Evolutionary conservation across 768 basidiomycete species (phyloP).

Genomic region (Boletus reticuloceps): DNA sequence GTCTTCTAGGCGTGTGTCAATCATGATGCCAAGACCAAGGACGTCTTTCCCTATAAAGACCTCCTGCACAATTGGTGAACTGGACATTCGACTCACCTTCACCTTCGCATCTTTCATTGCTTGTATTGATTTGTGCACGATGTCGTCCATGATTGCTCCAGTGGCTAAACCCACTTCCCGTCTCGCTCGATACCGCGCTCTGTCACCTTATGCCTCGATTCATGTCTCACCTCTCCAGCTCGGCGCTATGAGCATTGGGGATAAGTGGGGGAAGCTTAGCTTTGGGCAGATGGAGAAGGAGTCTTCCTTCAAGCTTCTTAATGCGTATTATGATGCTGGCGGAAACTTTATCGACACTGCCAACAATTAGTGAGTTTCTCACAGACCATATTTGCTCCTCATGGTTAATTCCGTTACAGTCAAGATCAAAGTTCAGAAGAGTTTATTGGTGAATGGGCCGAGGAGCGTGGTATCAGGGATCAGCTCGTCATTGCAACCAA

Average conservation of each 20-base stretch:
- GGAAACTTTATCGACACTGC: slow-evolving; percentile 53
- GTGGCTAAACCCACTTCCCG: slow-evolving; percentile 27
- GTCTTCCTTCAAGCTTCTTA: slow-evolving; percentile 43
- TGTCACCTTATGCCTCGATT: slow-evolving; percentile 38
- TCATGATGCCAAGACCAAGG: too few species aligned
- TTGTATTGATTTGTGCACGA: not conserved
- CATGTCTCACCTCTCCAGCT: slow-evolving; percentile 43
- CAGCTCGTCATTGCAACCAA: slow-evolving; percentile 48
- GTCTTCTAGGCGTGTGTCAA: too few species aligned
- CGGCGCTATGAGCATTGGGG: slow-evolving; percentile 44
- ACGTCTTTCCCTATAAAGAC: not conserved
- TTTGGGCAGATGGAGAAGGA: slow-evolving; percentile 43
- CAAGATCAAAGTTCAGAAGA: slow-evolving; percentile 56
- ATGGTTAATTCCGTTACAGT: slow-evolving; percentile 17
- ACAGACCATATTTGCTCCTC: not conserved
- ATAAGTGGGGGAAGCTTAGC: slow-evolving; percentile 33
- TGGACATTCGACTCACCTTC: too few species aligned
- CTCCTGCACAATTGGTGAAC: not conserved
- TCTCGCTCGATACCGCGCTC: slow-evolving; percentile 33
- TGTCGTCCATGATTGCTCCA: slow-evolving; percentile 1
- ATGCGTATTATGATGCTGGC: slow-evolving; percentile 42
- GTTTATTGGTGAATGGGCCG: slow-evolving; percentile 53
- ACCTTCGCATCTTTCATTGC: too few species aligned
- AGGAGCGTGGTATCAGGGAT: slow-evolving; percentile 39
- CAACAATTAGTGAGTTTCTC: slow-evolving; percentile 38